Conservation (phyloP, 192 early-diverging fungal genomes). For the Coemansia aciculifera region DNA sequence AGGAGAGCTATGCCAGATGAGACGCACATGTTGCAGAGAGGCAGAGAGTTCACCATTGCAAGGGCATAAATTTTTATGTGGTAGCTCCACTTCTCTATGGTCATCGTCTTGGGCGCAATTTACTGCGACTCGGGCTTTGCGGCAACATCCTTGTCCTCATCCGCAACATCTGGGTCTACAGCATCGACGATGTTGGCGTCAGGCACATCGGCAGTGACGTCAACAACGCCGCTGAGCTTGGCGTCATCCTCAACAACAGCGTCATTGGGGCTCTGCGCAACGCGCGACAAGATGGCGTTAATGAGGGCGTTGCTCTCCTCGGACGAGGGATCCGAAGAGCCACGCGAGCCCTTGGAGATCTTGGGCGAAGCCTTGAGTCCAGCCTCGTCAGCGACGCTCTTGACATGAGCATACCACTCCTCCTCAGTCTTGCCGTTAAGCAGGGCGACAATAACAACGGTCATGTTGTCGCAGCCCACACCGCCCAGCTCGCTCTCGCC, state of each 20-base stretch:
- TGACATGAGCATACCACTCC: constrained; percentile 70
- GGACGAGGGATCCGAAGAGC: constrained; percentile 16
- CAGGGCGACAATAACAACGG: constrained; percentile 86
- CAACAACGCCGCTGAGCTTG: not conserved
- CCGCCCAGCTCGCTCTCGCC: constrained; percentile 83
- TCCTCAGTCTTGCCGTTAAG: constrained; percentile 75
- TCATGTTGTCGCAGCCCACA: constrained; percentile 99
- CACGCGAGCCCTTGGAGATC: constrained; percentile 25
- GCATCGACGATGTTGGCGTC: not conserved
- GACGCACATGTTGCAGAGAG: not conserved
- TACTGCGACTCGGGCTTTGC: constrained; percentile 15
- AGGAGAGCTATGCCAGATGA: not conserved
- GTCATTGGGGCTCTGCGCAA: constrained; percentile 13
- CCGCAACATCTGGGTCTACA: constrained; percentile 17
- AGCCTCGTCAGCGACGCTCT: constrained; percentile 45
- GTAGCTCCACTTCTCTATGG: not conserved
- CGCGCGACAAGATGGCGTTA: constrained; percentile 36
- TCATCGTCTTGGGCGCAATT: not conserved
- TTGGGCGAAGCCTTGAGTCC: constrained; percentile 47
- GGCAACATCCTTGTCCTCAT: constrained; percentile 13
- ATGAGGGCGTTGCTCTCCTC: constrained; percentile 35
- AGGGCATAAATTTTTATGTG: not conserved
- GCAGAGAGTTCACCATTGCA: not conserved
- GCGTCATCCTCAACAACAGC: not conserved
- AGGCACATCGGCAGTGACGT: not conserved